Evolutionary conservation across 176 grass and related monocot species (phyloP).

Genomic region (Otatea glauca): DNA sequence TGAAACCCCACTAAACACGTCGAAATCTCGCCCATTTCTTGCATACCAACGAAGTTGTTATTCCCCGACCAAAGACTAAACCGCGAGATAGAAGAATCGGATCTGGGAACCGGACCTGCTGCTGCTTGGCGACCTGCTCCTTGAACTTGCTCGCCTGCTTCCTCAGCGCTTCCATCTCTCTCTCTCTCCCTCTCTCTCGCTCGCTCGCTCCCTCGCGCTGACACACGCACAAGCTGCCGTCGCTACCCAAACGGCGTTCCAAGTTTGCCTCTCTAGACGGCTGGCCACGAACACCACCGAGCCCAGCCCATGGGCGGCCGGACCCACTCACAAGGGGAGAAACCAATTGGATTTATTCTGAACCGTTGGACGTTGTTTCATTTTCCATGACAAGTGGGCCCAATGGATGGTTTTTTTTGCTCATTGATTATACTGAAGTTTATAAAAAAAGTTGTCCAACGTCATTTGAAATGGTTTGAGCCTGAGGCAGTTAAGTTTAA

Average conservation of each 20-base stretch:
- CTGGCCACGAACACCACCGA: background rate
- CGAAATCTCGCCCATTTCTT: constrained; percentile 30
- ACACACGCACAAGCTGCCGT: background rate
- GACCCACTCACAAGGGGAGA: background rate
- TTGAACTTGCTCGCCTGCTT: constrained; percentile 90
- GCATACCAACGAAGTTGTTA: background rate
- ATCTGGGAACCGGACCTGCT: constrained; percentile 63
- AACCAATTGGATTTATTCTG: background rate
- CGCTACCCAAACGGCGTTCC: background rate
- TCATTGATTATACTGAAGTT: no score
- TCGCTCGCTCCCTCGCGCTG: background rate
- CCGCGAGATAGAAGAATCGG: constrained; percentile 3
- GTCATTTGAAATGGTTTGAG: no score
- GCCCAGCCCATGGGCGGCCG: background rate
- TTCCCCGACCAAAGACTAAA: background rate
- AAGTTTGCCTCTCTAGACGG: background rate
- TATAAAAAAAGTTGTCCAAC: no score
- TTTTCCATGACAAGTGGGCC: background rate
- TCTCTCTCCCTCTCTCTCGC: background rate
- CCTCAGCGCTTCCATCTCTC: constrained; percentile 81
- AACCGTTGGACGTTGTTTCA: background rate
- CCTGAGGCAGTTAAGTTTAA: no score
- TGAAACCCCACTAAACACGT: background rate
- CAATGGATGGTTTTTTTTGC: no score
- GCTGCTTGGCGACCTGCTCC: constrained; percentile 97